These are phyloP conservation scores for Atkinsonella hypoxylon DNA, from an alignment of 2,329 filamentous ascomycete species.

Conservation along the genomic window DNA sequence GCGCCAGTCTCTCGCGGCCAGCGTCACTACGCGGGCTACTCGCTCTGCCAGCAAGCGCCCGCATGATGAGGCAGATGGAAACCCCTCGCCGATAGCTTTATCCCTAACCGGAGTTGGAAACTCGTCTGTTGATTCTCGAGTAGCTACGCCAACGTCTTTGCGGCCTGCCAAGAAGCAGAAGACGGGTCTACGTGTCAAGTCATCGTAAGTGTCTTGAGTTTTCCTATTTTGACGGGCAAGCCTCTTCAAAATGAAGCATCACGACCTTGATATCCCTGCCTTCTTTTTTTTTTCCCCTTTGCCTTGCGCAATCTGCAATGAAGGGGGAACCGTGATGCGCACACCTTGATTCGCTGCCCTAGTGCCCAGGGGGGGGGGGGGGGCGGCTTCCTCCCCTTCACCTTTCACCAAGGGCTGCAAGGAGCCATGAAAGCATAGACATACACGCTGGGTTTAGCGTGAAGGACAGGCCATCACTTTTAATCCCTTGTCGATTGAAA, in stretches of 20 bases:
- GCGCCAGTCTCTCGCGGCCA: conserved; percentile 23
- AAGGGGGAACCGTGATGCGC: neutral
- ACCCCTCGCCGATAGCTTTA: conserved; percentile 38
- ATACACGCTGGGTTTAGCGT: neutral
- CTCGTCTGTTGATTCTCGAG: conserved; percentile 41
- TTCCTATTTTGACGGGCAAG: neutral
- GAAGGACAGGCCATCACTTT: neutral
- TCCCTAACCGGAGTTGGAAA: conserved; percentile 36
- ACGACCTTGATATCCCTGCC: neutral
- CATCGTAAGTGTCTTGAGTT: conserved; percentile 44
- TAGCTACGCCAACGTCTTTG: conserved; percentile 44
- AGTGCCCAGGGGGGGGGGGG: neutral
- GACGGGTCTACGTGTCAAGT: conserved; percentile 53
- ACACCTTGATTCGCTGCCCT: neutral
- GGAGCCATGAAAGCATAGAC: neutral
- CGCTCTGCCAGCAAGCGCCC: conserved; percentile 40
- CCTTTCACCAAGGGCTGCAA: neutral
- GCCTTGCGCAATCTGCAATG: neutral
- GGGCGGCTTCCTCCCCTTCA: neutral
- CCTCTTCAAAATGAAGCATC: neutral
- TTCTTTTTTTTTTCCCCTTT: neutral
- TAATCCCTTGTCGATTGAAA: neutral
- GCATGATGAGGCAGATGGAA: conserved; percentile 41
- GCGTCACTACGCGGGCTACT: conserved; percentile 29
- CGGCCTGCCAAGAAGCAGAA: conserved; percentile 48